Base-by-base conservation (phyloP, 768 basidiomycete genomes). In the Kwoniella mangroviensis region DNA sequence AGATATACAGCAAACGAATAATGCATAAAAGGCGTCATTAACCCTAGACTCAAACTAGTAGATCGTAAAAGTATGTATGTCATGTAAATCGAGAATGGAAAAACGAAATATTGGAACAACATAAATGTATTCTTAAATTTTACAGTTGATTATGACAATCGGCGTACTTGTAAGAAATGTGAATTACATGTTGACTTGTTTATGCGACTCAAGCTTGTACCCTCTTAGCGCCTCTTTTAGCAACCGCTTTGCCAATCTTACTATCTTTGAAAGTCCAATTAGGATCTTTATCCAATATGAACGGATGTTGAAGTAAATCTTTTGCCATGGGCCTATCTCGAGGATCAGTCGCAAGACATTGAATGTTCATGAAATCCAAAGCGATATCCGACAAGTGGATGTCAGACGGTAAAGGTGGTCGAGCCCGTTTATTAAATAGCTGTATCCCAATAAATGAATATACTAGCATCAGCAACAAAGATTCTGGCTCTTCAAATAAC, bases 301-400 rank as follows among this genome's bases (percentile, higher is more conserved):
- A 97, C 51, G 87, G 87, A 84, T 97, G 93, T 73, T 86, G 86
- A 71, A 91, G 87, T 68, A 96, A 87, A 77, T 93, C 92, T 43
- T 88, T 85, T 42, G 94, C 91, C 28, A 85, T 88, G 2, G 94
- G 91, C 43, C 94, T 90, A 73, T 92, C 88, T 63, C 91, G 89
- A 10, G 94, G 94, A 78, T 94, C 89, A 71, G 92, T 93, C 69
- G 92, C 91, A 79, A 98, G 94, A 83, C 97, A 98, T 78, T 89
- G 89, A 62, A 86, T 86, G 70, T 81, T 79, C 75, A 96, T 87
- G 84, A 99, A 97, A 80, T 96, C 91, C 71, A 91, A 87, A 11
- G 91, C 95, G 59, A 90, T 86, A 26, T 87, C 84, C 21, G 92
- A 90, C 61, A 98, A 84, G 2, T 87, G 84, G 59, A 98, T 88